Conservation (phyloP, 176 grass and related monocot genomes). For the Calamus simplicifolius region DNA sequence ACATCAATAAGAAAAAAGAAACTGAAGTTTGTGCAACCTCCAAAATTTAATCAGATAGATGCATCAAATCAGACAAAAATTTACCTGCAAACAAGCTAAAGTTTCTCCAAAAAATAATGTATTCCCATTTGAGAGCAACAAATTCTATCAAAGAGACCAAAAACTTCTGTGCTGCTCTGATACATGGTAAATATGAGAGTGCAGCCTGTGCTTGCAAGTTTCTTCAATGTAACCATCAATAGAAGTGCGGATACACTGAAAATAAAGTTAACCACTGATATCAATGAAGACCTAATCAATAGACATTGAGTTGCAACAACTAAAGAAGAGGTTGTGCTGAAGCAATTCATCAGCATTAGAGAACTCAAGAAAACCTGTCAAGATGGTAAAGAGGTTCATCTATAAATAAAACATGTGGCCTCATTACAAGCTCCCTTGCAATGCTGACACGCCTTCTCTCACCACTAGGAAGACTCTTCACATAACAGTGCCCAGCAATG, state of each 20-base stretch:
- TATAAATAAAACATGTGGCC: constrained; percentile 79
- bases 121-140: constrained; percentile 96
- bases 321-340: too few species aligned
- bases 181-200: constrained; percentile 97
- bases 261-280: constrained; percentile 2
- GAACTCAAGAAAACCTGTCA: constrained; percentile 44
- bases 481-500: constrained; percentile 70
- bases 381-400: constrained; percentile 88
- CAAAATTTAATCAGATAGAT: not conserved
- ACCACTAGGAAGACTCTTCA: constrained; percentile 44
- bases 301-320: too few species aligned
- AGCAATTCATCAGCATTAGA: not conserved
- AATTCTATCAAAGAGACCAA: constrained; percentile 94
- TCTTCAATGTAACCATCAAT: constrained; percentile 95
- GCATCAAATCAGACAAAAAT: not conserved
- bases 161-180: constrained; percentile 97
- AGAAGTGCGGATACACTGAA: constrained; percentile 91
- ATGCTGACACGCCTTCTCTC: constrained; percentile 89
- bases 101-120: constrained; percentile 96
- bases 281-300: too few species aligned
- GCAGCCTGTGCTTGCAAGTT: constrained; percentile 98
- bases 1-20: too few species aligned
- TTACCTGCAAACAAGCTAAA: constrained; percentile 87
- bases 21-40: too few species aligned
- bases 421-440: constrained; percentile 87